These are phyloP conservation scores for Phialophora tarda DNA, from an alignment of 2,329 filamentous ascomycete species.

Conservation along the genomic window DNA sequence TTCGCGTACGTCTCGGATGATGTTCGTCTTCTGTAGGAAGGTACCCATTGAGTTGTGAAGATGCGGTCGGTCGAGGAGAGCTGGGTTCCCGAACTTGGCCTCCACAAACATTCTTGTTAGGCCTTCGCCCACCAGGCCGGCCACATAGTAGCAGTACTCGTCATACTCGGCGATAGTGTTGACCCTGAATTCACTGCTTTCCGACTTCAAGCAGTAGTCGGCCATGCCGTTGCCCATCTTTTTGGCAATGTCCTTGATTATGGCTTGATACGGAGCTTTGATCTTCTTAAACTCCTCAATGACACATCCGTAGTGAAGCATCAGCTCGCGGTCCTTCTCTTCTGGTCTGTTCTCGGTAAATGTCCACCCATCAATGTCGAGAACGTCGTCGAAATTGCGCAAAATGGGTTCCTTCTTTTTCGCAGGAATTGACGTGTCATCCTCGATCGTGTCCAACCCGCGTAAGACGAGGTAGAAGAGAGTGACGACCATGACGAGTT, in stretches of 20 bases:
- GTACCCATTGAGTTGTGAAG: conserved; percentile 96
- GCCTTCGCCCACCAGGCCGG: conserved; percentile 96
- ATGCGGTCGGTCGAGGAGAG: conserved; percentile 75
- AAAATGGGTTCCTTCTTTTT: conserved; percentile 84
- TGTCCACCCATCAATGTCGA: conserved; percentile 87
- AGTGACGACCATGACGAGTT: conserved; percentile 85
- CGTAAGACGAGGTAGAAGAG: conserved; percentile 93
- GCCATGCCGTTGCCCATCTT: conserved; percentile 99
- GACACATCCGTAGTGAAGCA: conserved; percentile 90
- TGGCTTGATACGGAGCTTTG: conserved; percentile 79
- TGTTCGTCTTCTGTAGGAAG: conserved; percentile 98
- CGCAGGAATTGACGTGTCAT: conserved; percentile 91
- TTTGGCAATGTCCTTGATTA: conserved; percentile 89
- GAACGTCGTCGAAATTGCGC: conserved; percentile 76
- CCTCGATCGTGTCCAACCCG: conserved; percentile 96
- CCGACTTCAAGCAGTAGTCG: conserved; percentile 85
- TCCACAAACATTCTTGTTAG: conserved; percentile 88
- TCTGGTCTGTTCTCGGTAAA: conserved; percentile 83
- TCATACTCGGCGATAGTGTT: conserved; percentile 89
- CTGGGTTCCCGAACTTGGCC: conserved; percentile 82
- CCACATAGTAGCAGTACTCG: conserved; percentile 96
- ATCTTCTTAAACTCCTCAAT: conserved; percentile 85
- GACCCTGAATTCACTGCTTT: conserved; percentile 79
- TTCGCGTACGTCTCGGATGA: conserved; percentile 93
- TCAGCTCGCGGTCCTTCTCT: conserved; percentile 91